Base-by-base conservation (phyloP, 2,329 filamentous ascomycete species). In the Epichloe gansuensis region DNA sequence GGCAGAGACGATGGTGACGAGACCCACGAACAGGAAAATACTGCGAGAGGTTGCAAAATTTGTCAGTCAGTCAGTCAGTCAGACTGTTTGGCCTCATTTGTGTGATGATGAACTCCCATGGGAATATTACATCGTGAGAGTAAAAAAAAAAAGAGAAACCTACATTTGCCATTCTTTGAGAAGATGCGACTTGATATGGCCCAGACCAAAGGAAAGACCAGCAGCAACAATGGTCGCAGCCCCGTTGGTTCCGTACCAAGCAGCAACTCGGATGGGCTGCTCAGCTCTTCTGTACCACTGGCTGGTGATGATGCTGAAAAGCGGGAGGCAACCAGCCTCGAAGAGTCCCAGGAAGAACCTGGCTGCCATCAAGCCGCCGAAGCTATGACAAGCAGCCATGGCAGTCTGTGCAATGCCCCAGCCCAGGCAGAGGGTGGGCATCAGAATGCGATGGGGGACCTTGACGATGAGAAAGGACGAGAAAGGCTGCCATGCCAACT, bases 221-320 rank as follows among this genome's bases (percentile, higher is more conserved):
- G 76, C 76, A 0, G 78, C 80, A 12, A 80, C 63, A 41, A 83
- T 78, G 5, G 74, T 81, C 0, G 77, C 76, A 0, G 74, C 53
- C 0, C 80, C 79, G 49, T 79, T 84, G 0, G 78, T 82, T 4
- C 77, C 71, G 57, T 85, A 85, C 82, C 82, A 86, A n/a, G 75
- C 74, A 0, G 80, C 80, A 3, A 84, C 74, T 0, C 82, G 72
- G 27, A 82, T 63, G 0, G 81, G 80, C 62, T 85, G 82, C 58
- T 86, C 80, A 41, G 65, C 64, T 1, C 69, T 63, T 1, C 70
- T 60, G 57, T 77, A 76, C 66, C 73, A 76, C 60, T 73, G 70
- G 4, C 66, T 66, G 0, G 71, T 75, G 52, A 76, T 68, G 58
- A 75, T 64, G 15, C 68, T 67, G 55, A 74, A 74, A 0, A 74